phyloP scores from a whole-genome alignment of 441 rosid species.

The Populus hybrid region DNA sequence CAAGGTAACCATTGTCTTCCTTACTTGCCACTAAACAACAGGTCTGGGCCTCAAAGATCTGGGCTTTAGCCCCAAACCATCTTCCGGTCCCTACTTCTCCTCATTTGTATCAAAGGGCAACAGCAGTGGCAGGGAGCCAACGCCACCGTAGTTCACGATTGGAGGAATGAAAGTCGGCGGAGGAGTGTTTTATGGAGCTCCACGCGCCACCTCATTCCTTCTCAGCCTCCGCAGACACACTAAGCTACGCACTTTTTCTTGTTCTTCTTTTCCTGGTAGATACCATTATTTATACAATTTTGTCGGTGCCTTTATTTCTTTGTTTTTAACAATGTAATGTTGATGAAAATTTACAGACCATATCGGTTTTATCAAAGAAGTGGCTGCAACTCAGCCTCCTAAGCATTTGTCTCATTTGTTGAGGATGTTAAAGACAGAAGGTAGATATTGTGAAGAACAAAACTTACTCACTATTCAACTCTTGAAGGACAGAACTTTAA shows the following conservation, averaged over 20 bases:
- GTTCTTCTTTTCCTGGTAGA: constrained; percentile 38
- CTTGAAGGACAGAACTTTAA: background rate
- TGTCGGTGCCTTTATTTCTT: background rate
- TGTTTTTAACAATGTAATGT: background rate
- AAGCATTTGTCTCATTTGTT: constrained; percentile 52
- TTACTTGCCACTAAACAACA: background rate
- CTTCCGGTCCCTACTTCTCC: background rate
- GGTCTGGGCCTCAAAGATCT: background rate
- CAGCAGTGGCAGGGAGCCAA: background rate
- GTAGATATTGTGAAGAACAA: constrained; percentile 21
- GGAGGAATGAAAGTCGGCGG: constrained; percentile 34
- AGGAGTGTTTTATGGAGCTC: constrained; percentile 32
- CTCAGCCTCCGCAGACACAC: constrained; percentile 22
- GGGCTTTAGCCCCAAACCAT: background rate
- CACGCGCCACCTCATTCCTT: constrained; percentile 36
- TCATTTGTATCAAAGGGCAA: background rate
- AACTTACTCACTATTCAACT: background rate
- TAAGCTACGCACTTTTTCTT: constrained; percentile 31
- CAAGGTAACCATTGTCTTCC: too few relatives aligned
- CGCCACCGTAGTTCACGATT: background rate
- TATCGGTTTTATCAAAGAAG: constrained; percentile 52
- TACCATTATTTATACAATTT: background rate
- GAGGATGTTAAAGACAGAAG: constrained; percentile 56
- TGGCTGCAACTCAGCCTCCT: constrained; percentile 73
- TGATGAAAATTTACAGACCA: constrained; percentile 43